Percentiles rank a stretch among this genome's conserved stretches.
phyloP scores from a whole-genome alignment of 768 basidiomycete genomes.

The Serendipita indica region DNA sequence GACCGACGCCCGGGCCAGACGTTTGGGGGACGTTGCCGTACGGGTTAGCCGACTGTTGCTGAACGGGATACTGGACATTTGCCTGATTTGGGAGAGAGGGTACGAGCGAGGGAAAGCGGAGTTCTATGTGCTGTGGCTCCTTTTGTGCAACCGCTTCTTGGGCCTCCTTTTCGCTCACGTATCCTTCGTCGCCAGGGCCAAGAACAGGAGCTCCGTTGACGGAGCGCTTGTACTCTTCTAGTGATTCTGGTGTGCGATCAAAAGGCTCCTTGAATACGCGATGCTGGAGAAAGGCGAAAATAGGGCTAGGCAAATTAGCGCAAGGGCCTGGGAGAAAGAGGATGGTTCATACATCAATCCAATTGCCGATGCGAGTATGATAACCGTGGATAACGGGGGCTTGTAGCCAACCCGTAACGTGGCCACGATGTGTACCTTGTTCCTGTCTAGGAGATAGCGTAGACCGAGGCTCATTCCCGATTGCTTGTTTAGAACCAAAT shows the following conservation, averaged over 20 bases:
- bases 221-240: background rate
- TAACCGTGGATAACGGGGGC: slow-evolving; percentile 34
- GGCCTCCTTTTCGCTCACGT: background rate
- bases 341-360: slow-evolving; percentile 37
- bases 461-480: slow-evolving; percentile 49
- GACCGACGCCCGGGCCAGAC: background rate
- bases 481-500: slow-evolving; percentile 43
- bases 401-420: slow-evolving; percentile 34
- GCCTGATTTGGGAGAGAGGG: background rate
- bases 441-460: slow-evolving; percentile 48
- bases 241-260: slow-evolving; percentile 18
- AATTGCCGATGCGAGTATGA: slow-evolving; percentile 39
- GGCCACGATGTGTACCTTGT: slow-evolving; percentile 41
- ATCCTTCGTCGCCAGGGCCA: background rate
- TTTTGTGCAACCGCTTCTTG: background rate
- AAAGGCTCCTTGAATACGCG: slow-evolving; percentile 37
- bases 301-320: slow-evolving; percentile 26
- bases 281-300: slow-evolving; percentile 41
- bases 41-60: background rate
- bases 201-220: background rate
- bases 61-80: background rate
- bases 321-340: background rate
- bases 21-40: background rate
- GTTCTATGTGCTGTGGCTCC: background rate
- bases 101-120: background rate